A percentile compares a stretch with the other conserved stretches of the same genome.
Evolutionary conservation across 805 yeast genomes (phyloP).

Genomic region (Komagataella pastoris): DNA sequence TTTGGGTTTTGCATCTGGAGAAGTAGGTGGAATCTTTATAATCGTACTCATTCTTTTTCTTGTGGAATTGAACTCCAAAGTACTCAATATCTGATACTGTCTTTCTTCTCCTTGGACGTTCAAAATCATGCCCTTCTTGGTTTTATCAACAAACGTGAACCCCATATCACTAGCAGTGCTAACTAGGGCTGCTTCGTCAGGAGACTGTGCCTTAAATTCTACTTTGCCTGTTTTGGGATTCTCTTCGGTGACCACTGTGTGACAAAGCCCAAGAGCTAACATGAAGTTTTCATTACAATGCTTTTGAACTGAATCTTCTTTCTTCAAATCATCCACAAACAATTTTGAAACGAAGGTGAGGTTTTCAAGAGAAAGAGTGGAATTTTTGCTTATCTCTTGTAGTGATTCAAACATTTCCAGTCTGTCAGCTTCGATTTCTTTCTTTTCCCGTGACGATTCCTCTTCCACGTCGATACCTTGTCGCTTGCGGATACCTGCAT

Average conservation of each 20-base stretch:
- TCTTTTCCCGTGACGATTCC: slow-evolving; percentile 38
- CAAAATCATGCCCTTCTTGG: slow-evolving; percentile 54
- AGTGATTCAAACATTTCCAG: slow-evolving; percentile 41
- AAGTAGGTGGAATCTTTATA: slow-evolving; percentile 45
- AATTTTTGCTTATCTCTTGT: slow-evolving; percentile 21
- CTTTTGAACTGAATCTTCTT: slow-evolving; percentile 34
- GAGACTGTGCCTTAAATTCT: slow-evolving; percentile 65
- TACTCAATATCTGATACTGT: slow-evolving; percentile 60
- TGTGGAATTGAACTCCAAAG: slow-evolving; percentile 69
- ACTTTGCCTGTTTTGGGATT: slow-evolving; percentile 42
- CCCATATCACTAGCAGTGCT: slow-evolving; percentile 74
- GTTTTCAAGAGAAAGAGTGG: slow-evolving; percentile 38
- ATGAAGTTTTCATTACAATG: slow-evolving; percentile 58
- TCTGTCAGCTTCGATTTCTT: slow-evolving; percentile 42
- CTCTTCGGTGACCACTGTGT: slow-evolving; percentile 61
- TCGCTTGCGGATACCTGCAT: slow-evolving; percentile 66
- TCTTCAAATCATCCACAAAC: slow-evolving; percentile 43
- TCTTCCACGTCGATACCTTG: slow-evolving; percentile 64
- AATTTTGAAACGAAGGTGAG: slow-evolving; percentile 58
- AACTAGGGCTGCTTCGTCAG: slow-evolving; percentile 80
- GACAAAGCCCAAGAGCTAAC: slow-evolving; percentile 67
- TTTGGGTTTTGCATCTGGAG: slow-evolving; percentile 33
- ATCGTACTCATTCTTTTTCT: slow-evolving; percentile 84
- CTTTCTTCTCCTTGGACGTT: slow-evolving; percentile 58
- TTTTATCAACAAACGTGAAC: slow-evolving; percentile 48